Conservation (phyloP, 345 rosid species). For the Iberis pinnata region DNA sequence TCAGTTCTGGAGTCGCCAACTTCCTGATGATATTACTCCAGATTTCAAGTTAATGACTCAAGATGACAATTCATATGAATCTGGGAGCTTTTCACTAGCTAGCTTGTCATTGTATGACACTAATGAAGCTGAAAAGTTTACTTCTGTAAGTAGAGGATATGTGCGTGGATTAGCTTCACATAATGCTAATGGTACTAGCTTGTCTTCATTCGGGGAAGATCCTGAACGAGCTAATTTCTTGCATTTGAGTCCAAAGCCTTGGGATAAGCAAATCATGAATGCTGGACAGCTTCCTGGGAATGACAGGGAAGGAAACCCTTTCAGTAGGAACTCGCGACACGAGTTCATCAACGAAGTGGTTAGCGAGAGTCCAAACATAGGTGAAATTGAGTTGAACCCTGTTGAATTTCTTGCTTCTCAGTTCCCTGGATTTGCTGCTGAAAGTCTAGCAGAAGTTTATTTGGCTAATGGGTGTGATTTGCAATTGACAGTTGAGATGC, state of each 20-base stretch:
- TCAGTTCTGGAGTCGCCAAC: constrained; percentile 88
- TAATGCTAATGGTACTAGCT: constrained; percentile 47
- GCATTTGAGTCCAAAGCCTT: constrained; percentile 49
- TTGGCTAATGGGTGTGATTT: constrained; percentile 84
- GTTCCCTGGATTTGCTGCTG: constrained; percentile 93
- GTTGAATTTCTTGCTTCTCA: constrained; percentile 77
- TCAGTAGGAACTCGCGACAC: constrained; percentile 45
- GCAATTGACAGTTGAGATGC: constrained; percentile 89
- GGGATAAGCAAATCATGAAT: constrained; percentile 72
- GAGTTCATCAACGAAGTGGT: constrained; percentile 49
- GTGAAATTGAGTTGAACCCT: constrained; percentile 59
- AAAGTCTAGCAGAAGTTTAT: constrained; percentile 93
- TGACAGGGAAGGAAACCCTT: constrained; percentile 46
- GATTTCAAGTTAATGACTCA: constrained; percentile 77
- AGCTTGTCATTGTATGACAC: constrained; percentile 62
- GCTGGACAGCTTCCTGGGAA: constrained; percentile 51
- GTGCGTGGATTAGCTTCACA: constrained; percentile 43
- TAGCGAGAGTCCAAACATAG: constrained; percentile 44
- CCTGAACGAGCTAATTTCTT: constrained; percentile 38
- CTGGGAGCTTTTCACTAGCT: constrained; percentile 60
- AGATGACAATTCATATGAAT: constrained; percentile 52
- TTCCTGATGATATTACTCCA: constrained; percentile 94
- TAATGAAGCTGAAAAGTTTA: constrained; percentile 45
- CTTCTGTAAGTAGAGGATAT: constrained; percentile 49
- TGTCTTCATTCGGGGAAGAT: constrained; percentile 54